Evolutionary conservation across 352 stramenopile genomes (phyloP).

Genomic region (Globisporangium alternatum): DNA sequence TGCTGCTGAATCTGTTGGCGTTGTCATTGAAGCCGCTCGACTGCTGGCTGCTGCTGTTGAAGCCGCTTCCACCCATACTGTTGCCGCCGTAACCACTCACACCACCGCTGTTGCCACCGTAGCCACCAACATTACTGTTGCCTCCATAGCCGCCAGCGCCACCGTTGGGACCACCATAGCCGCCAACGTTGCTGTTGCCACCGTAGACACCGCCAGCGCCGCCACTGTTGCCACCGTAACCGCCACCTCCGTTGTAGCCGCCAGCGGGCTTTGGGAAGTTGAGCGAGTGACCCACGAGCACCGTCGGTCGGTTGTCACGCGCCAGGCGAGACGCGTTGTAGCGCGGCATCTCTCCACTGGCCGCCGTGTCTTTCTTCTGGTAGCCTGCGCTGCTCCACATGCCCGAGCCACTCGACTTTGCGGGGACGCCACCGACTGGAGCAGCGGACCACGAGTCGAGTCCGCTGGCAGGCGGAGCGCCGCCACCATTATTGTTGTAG

Average conservation of each 20-base stretch:
- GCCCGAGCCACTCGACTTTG: constrained; percentile 42
- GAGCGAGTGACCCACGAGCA: constrained; percentile 75
- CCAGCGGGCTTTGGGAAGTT: constrained; percentile 64
- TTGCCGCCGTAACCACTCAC: constrained; percentile 7
- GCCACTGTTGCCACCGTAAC: constrained; percentile 19
- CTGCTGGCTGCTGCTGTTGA: constrained; percentile 21
- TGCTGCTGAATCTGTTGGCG: constrained; percentile 54
- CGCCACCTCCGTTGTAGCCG: constrained; percentile 37
- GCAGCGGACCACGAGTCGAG: constrained; percentile 58
- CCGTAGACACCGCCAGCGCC: background rate
- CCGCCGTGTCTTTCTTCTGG: constrained; percentile 60
- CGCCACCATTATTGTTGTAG: constrained; percentile 23
- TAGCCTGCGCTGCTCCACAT: constrained; percentile 84
- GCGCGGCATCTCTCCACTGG: constrained; percentile 29
- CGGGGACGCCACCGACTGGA: constrained; percentile 23
- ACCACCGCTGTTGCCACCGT: constrained; percentile 20
- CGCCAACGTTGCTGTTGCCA: constrained; percentile 10
- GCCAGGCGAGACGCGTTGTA: constrained; percentile 42
- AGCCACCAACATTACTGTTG: constrained; percentile 14
- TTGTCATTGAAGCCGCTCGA: constrained; percentile 48
- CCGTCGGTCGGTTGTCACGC: constrained; percentile 82
- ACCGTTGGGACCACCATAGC: constrained; percentile 18
- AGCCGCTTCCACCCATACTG: constrained; percentile 15
- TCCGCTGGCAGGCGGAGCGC: constrained; percentile 25
- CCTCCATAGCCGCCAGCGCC: constrained; percentile 5